Conservation (phyloP, 805 yeast species). For the Ogataea zsoltii region DNA sequence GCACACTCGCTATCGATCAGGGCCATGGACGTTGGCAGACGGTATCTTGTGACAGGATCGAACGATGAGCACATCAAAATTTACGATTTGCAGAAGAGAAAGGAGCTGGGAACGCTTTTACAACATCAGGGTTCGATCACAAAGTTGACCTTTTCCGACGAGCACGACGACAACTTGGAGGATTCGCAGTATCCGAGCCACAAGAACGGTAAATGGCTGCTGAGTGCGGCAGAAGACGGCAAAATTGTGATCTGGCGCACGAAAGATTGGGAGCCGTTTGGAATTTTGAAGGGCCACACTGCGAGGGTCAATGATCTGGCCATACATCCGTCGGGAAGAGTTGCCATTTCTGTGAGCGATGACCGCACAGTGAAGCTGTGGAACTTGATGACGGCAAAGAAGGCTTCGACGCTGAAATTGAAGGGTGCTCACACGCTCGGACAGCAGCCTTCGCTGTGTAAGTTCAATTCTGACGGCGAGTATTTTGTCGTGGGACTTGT, state of each 20-base stretch:
- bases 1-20: constrained; percentile 91
- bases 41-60: constrained; percentile 90
- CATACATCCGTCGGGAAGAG: constrained; percentile 86
- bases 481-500: constrained; percentile 74
- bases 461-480: constrained; percentile 56
- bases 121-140: constrained; percentile 90
- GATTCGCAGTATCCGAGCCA: constrained; percentile 24
- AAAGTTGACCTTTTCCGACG: constrained; percentile 66
- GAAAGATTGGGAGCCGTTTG: constrained; percentile 94
- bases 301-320: constrained; percentile 83
- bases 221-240: constrained; percentile 91
- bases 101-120: constrained; percentile 86
- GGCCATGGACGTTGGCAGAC: constrained; percentile 75
- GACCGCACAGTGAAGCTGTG: constrained; percentile 86
- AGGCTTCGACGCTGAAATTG: constrained; percentile 80
- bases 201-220: constrained; percentile 80
- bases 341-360: constrained; percentile 85
- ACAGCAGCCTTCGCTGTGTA: constrained; percentile 39
- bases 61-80: constrained; percentile 95
- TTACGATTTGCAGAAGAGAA: constrained; percentile 90
- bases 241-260: constrained; percentile 90
- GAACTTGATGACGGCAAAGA: constrained; percentile 96
- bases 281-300: constrained; percentile 84
- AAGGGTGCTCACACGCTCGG: constrained; percentile 67
- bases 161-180: constrained; percentile 33